Conservation (phyloP, 2,329 filamentous ascomycete genomes). For the Claviceps humidiphila region DNA sequence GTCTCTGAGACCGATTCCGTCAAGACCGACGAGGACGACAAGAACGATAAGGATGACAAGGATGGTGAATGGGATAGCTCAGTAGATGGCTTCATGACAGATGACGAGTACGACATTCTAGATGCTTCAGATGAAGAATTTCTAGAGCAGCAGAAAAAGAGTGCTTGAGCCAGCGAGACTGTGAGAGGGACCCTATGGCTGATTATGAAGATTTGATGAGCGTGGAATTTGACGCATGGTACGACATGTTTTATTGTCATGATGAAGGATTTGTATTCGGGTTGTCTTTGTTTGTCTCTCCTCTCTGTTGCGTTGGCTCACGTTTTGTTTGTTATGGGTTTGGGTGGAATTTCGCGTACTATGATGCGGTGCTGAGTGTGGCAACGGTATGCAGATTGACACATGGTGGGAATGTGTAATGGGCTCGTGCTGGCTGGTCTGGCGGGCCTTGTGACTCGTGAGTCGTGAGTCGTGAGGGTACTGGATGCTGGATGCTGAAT, state of each 20-base stretch:
- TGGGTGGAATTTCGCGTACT: too few species aligned
- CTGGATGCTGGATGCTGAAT: not conserved
- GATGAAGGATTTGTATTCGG: constrained; percentile 1
- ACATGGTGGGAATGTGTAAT: too few species aligned
- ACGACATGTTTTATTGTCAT: constrained; percentile 6
- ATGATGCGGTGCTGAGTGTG: too few species aligned
- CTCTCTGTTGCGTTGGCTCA: not conserved
- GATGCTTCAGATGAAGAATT: constrained; percentile 89
- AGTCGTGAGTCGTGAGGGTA: not conserved
- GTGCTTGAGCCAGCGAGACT: constrained; percentile 22
- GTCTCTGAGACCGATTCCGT: constrained; percentile 37
- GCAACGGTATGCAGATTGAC: too few species aligned
- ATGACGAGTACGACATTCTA: constrained; percentile 96
- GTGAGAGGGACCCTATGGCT: not conserved
- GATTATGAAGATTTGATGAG: not conserved
- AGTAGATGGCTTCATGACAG: constrained; percentile 74
- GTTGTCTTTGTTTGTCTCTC: not conserved
- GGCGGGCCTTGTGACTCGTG: too few species aligned
- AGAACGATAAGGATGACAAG: constrained; percentile 33
- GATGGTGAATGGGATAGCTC: constrained; percentile 51
- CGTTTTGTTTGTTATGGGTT: not conserved
- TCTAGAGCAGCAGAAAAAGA: constrained; percentile 36
- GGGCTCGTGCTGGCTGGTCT: too few species aligned
- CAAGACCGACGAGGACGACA: constrained; percentile 29
- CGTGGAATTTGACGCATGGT: not conserved